phyloP scores from a whole-genome alignment of 2,329 filamentous ascomycete species.

The Hymenoscyphus linearis region DNA sequence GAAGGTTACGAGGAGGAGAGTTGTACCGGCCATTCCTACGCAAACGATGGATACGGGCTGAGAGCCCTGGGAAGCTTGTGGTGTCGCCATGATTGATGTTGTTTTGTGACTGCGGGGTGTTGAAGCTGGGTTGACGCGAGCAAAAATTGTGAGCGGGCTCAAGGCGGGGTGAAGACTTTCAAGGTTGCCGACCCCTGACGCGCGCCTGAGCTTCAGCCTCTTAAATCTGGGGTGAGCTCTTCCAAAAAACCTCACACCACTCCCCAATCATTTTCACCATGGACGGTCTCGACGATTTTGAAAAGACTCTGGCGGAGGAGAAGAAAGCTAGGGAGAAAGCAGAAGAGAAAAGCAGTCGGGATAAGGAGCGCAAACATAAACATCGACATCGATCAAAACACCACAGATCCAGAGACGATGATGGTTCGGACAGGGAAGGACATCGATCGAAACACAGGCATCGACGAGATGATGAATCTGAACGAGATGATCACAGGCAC shows the following conservation, averaged over 20 bases:
- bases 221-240: neutral
- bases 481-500: slow-evolving; percentile 52
- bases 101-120: slow-evolving; percentile 4
- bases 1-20: neutral
- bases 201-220: slow-evolving; percentile 15
- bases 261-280: slow-evolving; percentile 31
- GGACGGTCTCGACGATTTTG: slow-evolving; percentile 66
- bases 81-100: slow-evolving; percentile 36
- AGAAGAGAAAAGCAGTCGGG: slow-evolving; percentile 42
- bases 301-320: slow-evolving; percentile 66
- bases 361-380: slow-evolving; percentile 35
- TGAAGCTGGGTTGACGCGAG: slow-evolving; percentile 1
- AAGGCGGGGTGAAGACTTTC: slow-evolving; percentile 24
- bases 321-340: slow-evolving; percentile 48
- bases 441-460: slow-evolving; percentile 11
- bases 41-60: slow-evolving; percentile 79
- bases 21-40: slow-evolving; percentile 85
- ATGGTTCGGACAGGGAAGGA: slow-evolving; percentile 18
- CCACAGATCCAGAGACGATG: slow-evolving; percentile 27
- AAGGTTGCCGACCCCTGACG: slow-evolving; percentile 13
- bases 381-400: slow-evolving; percentile 33
- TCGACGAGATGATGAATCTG: slow-evolving; percentile 36
- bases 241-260: neutral
- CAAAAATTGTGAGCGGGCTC: slow-evolving; percentile 5
- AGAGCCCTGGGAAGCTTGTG: slow-evolving; percentile 22